Evolutionary conservation across 2,329 filamentous ascomycete genomes (phyloP), one percentile per base, ranked within the genome.

Genomic region (Amauroascus niger): DNA sequence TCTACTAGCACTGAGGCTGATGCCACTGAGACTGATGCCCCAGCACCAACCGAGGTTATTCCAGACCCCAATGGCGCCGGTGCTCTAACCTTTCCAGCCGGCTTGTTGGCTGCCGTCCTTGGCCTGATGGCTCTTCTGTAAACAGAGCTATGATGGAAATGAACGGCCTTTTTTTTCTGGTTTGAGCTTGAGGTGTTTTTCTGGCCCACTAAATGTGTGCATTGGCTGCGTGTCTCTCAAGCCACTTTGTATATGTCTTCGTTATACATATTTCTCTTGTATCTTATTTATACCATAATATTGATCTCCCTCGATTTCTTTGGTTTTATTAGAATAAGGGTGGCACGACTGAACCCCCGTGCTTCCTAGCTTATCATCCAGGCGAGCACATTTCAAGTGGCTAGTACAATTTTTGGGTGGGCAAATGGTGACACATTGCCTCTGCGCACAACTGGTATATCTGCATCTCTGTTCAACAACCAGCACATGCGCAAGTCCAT

Each of bases 121-220:
- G 53, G 43, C 33, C 24, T 58, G 30, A 58, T 59, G 56, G 54
- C 52, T 35, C 46, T 59, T 30, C 39, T 59, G 52, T 59, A 58
- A 47, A 30, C n/a, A 39, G 26, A 7, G 20, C 16, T 9, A 22
- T 28, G 18, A 24, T 35, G 30, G 44, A 37, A n/a, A 41, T 47
- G 20, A 48, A 49, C n/a, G 24, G 30, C 33, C 7, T n/a, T 9
- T 49, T 14, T 39, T 18, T 39, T 39, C 18, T 39, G 6, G 2
- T 32, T 43, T 50, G 9, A 33, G 48, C 16, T 43, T 40, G 13
- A 14, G 30, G 37, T 39, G 22, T 30, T 33, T 24, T 11, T n/a
- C 6, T 8, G 32, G 32, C 13, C 43, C 11, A 32, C 28, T 33
- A 37, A 43, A 9, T 43, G 22, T 43, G 33, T 22, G 32, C 1